A percentile compares a stretch with the other conserved stretches of the same genome.
Conservation (phyloP, 345 rosid genomes). For the Eucalyptus rudis region DNA sequence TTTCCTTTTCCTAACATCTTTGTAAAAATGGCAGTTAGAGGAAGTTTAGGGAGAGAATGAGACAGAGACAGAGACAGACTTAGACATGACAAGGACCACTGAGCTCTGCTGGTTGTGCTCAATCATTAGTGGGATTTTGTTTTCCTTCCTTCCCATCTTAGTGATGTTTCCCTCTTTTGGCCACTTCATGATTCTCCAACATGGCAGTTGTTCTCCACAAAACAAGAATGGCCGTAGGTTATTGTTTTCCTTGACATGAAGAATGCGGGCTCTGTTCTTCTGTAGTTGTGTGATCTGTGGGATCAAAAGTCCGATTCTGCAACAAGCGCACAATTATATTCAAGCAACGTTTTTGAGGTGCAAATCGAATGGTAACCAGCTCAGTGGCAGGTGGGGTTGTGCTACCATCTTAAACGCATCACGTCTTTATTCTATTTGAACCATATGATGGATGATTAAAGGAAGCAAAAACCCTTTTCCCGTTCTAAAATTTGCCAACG, state of each 20-base stretch:
- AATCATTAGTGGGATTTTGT: conserved; percentile 14
- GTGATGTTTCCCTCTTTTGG: conserved; percentile 3
- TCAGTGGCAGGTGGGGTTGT: not conserved
- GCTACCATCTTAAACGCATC: not conserved
- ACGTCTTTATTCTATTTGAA: not conserved
- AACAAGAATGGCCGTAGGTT: not conserved
- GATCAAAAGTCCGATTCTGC: not conserved
- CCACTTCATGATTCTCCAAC: conserved; percentile 3
- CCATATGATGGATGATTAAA: not conserved
- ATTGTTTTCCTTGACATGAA: not conserved
- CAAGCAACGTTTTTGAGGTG: not conserved
- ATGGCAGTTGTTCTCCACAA: conserved; percentile 9
- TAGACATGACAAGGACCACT: not conserved
- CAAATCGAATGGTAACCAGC: not conserved
- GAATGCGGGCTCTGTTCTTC: not conserved
- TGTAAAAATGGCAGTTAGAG: not conserved
- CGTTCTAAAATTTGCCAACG: not conserved
- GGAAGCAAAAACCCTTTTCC: not conserved
- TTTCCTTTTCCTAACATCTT: not conserved
- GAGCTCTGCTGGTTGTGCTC: conserved; percentile 1
- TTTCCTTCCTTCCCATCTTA: not conserved
- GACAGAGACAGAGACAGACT: not conserved
- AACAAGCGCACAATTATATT: not conserved
- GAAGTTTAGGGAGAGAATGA: not conserved
- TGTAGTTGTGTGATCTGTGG: not conserved